A percentile compares a stretch with the other conserved stretches of the same genome.
These are phyloP conservation scores for Liriodendron chinense DNA, from an alignment of 164 flowering plant genomes.

Conservation along the genomic window DNA sequence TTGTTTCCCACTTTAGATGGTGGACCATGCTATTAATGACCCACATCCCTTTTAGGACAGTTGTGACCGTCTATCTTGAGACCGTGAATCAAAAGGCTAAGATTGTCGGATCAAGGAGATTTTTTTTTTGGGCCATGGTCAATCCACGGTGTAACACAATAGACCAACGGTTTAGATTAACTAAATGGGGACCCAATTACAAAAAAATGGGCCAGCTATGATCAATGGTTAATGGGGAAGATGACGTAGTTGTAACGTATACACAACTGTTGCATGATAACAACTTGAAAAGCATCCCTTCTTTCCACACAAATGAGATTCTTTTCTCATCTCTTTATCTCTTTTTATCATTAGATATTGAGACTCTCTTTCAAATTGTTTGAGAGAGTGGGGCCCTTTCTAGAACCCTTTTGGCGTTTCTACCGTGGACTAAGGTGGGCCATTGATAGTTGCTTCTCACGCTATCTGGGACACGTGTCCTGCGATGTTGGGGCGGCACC, in stretches of 20 bases:
- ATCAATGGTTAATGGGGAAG: too few species aligned
- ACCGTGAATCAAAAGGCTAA: too few species aligned
- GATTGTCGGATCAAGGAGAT: too few species aligned
- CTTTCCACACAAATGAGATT: neutral
- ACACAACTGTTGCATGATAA: neutral
- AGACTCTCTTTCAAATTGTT: neutral
- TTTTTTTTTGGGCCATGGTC: too few species aligned
- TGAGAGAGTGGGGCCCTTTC: neutral
- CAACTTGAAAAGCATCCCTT: neutral
- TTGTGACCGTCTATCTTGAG: too few species aligned
- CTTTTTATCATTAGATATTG: neutral
- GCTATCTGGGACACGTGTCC: constrained; percentile 9
- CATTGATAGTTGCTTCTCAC: neutral
- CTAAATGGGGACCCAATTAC: too few species aligned
- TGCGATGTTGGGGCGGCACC: constrained; percentile 32
- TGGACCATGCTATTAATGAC: too few species aligned
- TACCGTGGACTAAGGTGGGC: constrained; percentile 7
- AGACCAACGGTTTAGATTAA: too few species aligned
- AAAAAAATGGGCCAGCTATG: too few species aligned
- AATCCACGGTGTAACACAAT: too few species aligned
- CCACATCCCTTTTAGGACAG: too few species aligned
- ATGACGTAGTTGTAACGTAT: neutral
- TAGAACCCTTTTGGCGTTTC: constrained; percentile 6
- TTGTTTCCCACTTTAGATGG: too few species aligned
- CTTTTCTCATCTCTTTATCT: neutral